These are phyloP conservation scores for Asterella californica DNA, from an alignment of 225 moss, liverwort and hornwort genomes.

Conservation along the genomic window DNA sequence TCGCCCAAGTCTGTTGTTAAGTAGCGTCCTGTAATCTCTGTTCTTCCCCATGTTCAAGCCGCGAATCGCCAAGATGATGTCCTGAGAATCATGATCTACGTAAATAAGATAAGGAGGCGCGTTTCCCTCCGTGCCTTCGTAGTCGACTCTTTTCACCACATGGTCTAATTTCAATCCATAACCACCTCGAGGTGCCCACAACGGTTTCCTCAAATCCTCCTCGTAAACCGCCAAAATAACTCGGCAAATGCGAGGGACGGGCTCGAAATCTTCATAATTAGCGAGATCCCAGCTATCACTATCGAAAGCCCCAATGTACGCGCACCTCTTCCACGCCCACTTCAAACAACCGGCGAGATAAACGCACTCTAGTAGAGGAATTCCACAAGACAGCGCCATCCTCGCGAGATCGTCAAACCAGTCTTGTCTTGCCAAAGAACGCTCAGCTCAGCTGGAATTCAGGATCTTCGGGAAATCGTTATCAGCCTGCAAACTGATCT, in stretches of 20 bases:
- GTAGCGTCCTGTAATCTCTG: conserved; percentile 40
- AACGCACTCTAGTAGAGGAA: conserved; percentile 48
- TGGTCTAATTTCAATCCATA: conserved; percentile 36
- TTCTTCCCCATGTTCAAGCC: conserved; percentile 45
- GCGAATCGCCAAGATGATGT: conserved; percentile 49
- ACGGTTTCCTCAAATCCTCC: conserved; percentile 43
- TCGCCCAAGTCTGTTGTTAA: conserved; percentile 43
- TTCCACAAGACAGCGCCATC: conserved; percentile 40
- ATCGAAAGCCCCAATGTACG: conserved; percentile 45
- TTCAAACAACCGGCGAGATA: conserved; percentile 41
- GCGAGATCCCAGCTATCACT: conserved; percentile 41
- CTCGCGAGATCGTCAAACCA: neutral
- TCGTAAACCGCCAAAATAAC: conserved; percentile 50
- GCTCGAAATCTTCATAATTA: conserved; percentile 43
- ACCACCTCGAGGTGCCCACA: conserved; percentile 45
- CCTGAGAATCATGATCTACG: conserved; percentile 37
- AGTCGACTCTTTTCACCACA: conserved; percentile 41
- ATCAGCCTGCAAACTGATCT: neutral
- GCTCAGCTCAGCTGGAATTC: neutral
- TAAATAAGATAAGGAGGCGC: conserved; percentile 53
- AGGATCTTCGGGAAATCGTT: neutral
- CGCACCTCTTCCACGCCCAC: conserved; percentile 47
- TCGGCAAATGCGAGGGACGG: conserved; percentile 47
- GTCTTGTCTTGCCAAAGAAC: neutral
- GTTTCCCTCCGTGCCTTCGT: conserved; percentile 40